Base-by-base conservation (phyloP, 2,329 filamentous ascomycete species). In the Trichoderma hamatum region DNA sequence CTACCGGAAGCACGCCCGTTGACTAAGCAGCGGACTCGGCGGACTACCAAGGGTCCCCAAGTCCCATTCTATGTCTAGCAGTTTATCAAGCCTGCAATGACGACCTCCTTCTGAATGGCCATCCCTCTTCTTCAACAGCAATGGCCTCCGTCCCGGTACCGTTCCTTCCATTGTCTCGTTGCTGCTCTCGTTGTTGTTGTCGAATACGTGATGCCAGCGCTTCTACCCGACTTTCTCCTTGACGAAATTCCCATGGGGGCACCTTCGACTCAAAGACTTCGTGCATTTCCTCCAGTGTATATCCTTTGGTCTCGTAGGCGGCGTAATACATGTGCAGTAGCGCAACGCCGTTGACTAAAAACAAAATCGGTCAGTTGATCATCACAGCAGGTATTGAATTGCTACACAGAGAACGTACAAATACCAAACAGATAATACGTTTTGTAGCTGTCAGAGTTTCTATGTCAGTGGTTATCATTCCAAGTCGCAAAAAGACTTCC, bases 401-500 rank as follows among this genome's bases (percentile, higher is more conserved):
- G n/a, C n/a, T 49, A 10, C 13, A 19, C 10, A 5, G 9, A 9
- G n/a, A 14, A 71, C 74, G 6, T 69, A 73, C 74, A 93, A 19
- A 88, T 84, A 14, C 85, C 92, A 75, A 95, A 95, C 72, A 95
- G 84, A 78, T 94, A 86, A 79, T 94, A 94, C 71, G 88, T 88
- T 74, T 86, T 83, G 80, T 81, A 89, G 78, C 73, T 71, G 30
- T 26, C 3, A 11, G 21, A 60, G 3, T 6, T 49, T 30, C 10
- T 34, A 46, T 24, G 43, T 69, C 24, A 69, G 62, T 32, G 34
- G 7, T n/a, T 16, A 30, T 39, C 16, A 26, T 36, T 11, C 2
- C 30, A 24, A 28, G 19, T 71, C 68, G 13, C 1, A 5, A 21
- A n/a, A 30, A 54, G n/a, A 24, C n/a, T 21, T 21, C 36, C 73